Evolutionary conservation across 805 yeast genomes (phyloP).

Genomic region (Saturnispora ahearnii): DNA sequence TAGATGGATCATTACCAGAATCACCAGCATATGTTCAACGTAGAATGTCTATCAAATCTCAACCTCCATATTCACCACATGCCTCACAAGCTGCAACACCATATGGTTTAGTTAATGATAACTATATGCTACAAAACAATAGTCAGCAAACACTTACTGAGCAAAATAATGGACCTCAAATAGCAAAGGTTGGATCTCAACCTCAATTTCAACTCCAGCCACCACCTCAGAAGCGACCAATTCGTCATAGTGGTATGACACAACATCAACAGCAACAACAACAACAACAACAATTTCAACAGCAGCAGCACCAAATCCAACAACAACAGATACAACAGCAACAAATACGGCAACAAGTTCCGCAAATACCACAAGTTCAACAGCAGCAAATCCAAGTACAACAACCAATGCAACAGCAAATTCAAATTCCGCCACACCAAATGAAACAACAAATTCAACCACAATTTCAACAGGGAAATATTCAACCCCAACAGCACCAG

Average conservation of each 20-base stretch:
- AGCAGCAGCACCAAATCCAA: conserved; percentile 6
- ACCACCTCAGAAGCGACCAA: conserved; percentile 1
- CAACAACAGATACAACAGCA: conserved; percentile 12
- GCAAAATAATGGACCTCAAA: not conserved
- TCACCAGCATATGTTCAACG: not conserved
- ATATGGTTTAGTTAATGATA: not conserved
- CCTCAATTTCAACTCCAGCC: conserved; percentile 8
- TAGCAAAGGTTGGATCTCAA: not conserved
- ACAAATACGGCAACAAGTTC: conserved; percentile 11
- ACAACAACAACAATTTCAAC: conserved; percentile 11
- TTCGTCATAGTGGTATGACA: not conserved
- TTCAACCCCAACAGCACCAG: conserved; percentile 19
- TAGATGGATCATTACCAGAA: not conserved
- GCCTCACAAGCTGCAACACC: not conserved
- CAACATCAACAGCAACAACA: conserved; percentile 9
- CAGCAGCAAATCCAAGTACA: conserved; percentile 10
- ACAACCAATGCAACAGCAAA: not conserved
- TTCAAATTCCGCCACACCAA: not conserved
- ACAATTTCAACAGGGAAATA: not conserved
- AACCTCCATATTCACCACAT: not conserved
- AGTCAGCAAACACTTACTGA: not conserved
- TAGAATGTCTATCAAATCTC: not conserved
- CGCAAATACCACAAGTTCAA: conserved; percentile 9
- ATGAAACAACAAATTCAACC: conserved; percentile 4
- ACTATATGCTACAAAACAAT: not conserved